Base-by-base conservation (phyloP, 371 early-diverging fungal species). In the Dentiscutata heterogama region DNA sequence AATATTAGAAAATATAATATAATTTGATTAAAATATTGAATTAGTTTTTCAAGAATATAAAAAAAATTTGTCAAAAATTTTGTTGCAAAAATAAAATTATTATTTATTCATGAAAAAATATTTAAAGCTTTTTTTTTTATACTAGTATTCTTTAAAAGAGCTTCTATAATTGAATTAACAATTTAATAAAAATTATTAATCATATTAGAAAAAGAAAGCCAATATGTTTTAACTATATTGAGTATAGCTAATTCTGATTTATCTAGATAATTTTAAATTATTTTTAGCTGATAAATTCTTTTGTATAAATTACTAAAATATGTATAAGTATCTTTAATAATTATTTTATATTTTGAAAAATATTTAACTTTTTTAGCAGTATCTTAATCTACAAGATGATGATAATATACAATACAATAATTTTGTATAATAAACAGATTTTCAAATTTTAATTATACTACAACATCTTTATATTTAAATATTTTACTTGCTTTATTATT, bases 1-100 rank as follows among this genome's bases (percentile, higher is more conserved):
- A 42, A 42, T 42, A 42, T 46, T 3, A 6, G 46, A 42, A 35
- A 70, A 25, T 18, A 46, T 22, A 70, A 70, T 50, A 70, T 70
- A 70, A 70, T 70, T 25, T 16, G 71, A 70, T 70, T 70, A 31
- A 70, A 70, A 70, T 10, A 50, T 46, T 70, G 13, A n/a, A 64
- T 64, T 4, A 64, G 13, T 64, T 64, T 64, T 64, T 64, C 31
- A 16, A 64, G 31, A 64, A 64, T 64, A 64, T 29, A 64, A 64
- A 73, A 54, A n/a, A 73, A 46, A 73, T 73, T 54, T 7, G 73
- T 46, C 16, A 73, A 27, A 53, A 53, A 73, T 54, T 73, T 73
- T 54, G 73, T 73, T 14, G 18, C 5, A 53, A 73, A 22, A 53
- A 73, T 11, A 73, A 73, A 53, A 27, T 53, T 13, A 51, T 50